Conservation (phyloP, 2,329 filamentous ascomycete genomes). For the Neobulgaria alba region DNA sequence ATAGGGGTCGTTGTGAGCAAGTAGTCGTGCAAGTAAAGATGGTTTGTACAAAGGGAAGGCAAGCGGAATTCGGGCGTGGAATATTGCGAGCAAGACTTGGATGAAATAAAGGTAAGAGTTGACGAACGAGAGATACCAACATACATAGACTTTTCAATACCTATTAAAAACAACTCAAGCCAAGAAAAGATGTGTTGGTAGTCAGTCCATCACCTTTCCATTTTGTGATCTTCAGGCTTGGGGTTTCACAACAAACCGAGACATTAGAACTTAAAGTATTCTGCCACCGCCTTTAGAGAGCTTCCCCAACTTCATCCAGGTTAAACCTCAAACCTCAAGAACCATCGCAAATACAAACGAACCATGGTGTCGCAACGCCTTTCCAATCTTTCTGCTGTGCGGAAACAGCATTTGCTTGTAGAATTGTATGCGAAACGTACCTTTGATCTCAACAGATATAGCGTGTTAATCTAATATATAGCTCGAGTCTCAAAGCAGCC, state of each 20-base stretch:
- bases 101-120: too few species aligned
- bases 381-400: conserved; percentile 23
- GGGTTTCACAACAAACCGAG: neutral
- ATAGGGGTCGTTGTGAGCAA: neutral
- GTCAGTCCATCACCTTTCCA: neutral
- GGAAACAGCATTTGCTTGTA: conserved; percentile 27
- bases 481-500: conserved; percentile 70
- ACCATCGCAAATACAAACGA: too few species aligned
- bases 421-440: conserved; percentile 23
- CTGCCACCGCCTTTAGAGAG: conserved; percentile 8
- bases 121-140: too few species aligned
- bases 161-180: too few species aligned
- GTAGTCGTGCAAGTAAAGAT: neutral
- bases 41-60: neutral
- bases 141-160: too few species aligned
- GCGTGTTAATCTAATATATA: conserved; percentile 31
- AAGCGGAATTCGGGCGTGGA: neutral
- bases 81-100: too few species aligned
- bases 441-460: neutral
- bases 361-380: conserved; percentile 22
- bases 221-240: neutral
- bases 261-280: conserved; percentile 3
- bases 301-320: conserved; percentile 1
- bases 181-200: too few species aligned
- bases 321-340: too few species aligned